phyloP scores from a whole-genome alignment of 208 protist species.

The Pavlovales sp. region DNA sequence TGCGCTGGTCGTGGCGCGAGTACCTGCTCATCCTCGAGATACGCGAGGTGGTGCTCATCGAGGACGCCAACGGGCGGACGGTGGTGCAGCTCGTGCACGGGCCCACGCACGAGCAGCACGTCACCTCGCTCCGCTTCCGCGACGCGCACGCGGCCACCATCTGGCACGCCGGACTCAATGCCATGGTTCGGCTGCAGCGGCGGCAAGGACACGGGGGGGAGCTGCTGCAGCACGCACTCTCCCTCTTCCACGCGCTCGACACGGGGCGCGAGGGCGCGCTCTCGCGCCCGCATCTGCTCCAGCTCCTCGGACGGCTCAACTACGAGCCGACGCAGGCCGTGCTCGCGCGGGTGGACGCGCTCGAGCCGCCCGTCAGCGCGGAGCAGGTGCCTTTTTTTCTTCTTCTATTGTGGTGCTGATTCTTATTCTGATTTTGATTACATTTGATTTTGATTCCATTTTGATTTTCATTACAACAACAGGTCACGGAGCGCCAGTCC shows the following conservation, averaged over 20 bases:
- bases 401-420: too few relatives aligned
- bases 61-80: too few relatives aligned
- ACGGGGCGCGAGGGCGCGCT: neutral
- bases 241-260: neutral
- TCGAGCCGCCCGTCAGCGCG: neutral
- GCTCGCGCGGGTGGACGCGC: neutral
- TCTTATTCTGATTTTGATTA: too few relatives aligned
- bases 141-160: neutral
- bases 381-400: too few relatives aligned
- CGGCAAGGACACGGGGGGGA: too few relatives aligned
- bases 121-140: neutral
- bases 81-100: too few relatives aligned
- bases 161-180: neutral
- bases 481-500: too few relatives aligned
- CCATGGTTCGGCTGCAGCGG: neutral
- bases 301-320: neutral
- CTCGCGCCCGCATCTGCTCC: neutral
- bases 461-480: too few relatives aligned
- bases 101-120: neutral
- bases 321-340: neutral
- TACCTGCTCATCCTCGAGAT: neutral
- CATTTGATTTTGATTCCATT: too few relatives aligned
- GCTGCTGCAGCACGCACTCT: neutral
- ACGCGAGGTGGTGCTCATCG: neutral
- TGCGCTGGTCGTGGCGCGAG: neutral